Base-by-base conservation (phyloP, 2,329 filamentous ascomycete genomes). In the Seiridium unicorne region DNA sequence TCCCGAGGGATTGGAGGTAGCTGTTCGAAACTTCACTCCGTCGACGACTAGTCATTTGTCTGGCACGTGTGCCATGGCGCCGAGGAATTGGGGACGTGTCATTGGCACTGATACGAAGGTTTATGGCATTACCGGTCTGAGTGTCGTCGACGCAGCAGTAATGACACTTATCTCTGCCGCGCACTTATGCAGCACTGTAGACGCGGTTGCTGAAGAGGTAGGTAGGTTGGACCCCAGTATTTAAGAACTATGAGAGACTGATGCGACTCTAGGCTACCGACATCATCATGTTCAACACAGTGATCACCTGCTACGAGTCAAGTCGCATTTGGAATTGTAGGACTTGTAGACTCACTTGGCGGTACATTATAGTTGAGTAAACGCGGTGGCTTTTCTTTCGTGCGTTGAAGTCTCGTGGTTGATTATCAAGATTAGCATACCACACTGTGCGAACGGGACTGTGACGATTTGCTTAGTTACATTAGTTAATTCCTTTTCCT, bases 101-200 rank as follows among this genome's bases (percentile, higher is more conserved):
- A 73, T 77, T 1, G 70, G 72, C 53, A 62, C 65, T 4, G 61
- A 66, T 11, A 58, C 76, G 57, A 65, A 62, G 51, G 74, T 77
- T 4, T 72, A 76, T 49, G 73, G 74, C 2, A 66, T 73, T 7
- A 63, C 68, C 18, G 65, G 68, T 3, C 58, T 77, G 35, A 69
- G 73, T 34, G 67, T 77, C n/a, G 69, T 76, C 0, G 73, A 77
- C 63, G 69, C 70, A 9, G 75, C 71, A 57, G 65, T 73, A 10
- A 71, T 76, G 47, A 73, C 73, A 0, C 58, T 75, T n/a, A 64
- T 75, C 34, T 69, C 70, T 5, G 70, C n/a, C 9, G 49, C 49
- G 32, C 49, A 35, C 18, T 8, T 31, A 10, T 53, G n/a, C n/a
- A 9, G 26, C 26, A 53, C 49, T 13, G 49, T 53, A 31, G 31